Conservation (phyloP, 257 asterid genomes). For the Solanum appendiculatum region DNA sequence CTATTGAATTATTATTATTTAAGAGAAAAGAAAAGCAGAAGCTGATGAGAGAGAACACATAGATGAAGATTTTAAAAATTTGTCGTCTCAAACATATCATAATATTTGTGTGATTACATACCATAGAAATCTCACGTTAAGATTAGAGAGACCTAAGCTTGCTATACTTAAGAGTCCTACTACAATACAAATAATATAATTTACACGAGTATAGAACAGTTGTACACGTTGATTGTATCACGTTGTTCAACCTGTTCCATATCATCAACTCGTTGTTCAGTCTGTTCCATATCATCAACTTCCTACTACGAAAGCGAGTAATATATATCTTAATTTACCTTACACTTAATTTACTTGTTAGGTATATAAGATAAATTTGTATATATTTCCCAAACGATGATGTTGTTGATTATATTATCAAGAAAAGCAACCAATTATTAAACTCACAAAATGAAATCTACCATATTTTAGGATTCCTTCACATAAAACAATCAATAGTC, state of each 20-base stretch:
- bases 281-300: neutral
- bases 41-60: neutral
- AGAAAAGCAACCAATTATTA: neutral
- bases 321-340: neutral
- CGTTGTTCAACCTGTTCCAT: neutral
- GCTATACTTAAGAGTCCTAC: too few relatives aligned
- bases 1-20: neutral
- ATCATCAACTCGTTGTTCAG: neutral
- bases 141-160: too few relatives aligned
- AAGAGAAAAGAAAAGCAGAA: neutral
- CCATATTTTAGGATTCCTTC: neutral
- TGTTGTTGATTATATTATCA: neutral
- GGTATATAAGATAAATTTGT: neutral
- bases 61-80: too few relatives aligned
- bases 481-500: neutral
- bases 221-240: neutral
- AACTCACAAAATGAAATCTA: neutral
- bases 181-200: too few relatives aligned
- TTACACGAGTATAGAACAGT: too few relatives aligned
- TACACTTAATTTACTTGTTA: neutral
- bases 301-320: neutral
- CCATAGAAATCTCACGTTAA: too few relatives aligned
- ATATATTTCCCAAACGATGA: neutral
- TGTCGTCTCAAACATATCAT: too few relatives aligned
- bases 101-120: too few relatives aligned